Evolutionary conservation across 2,329 filamentous ascomycete species (phyloP).

Genomic region (Botrytis elliptica): DNA sequence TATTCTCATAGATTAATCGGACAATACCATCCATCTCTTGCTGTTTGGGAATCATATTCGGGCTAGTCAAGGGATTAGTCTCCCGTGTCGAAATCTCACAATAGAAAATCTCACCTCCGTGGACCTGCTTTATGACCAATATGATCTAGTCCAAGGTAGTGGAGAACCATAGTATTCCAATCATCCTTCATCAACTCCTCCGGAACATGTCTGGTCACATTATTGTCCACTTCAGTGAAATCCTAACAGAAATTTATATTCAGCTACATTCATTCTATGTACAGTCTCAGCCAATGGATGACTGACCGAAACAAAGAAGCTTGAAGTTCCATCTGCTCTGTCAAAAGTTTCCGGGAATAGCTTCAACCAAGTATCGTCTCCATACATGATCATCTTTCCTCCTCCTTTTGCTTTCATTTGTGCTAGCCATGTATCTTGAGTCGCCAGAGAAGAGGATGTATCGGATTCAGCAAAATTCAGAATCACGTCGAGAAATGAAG

Average conservation of each 20-base stretch:
- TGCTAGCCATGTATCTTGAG: conserved; percentile 93
- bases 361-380: conserved; percentile 98
- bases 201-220: conserved; percentile 88
- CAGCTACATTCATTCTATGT: conserved; percentile 33
- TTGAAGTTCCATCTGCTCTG: conserved; percentile 87
- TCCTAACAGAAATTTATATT: conserved; percentile 57
- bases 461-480: conserved; percentile 95
- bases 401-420: conserved; percentile 74
- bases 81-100: not conserved
- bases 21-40: conserved; percentile 89
- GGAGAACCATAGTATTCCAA: conserved; percentile 91
- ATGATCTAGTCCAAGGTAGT: conserved; percentile 94
- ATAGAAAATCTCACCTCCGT: conserved; percentile 55
- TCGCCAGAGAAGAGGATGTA: conserved; percentile 79
- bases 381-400: conserved; percentile 88
- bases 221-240: conserved; percentile 96
- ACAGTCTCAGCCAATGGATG: conserved; percentile 26
- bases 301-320: conserved; percentile 95
- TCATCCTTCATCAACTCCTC: conserved; percentile 73
- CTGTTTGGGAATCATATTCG: conserved; percentile 92
- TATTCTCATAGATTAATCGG: conserved; percentile 69
- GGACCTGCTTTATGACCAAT: conserved; percentile 97
- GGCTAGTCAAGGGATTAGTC: conserved; percentile 48
- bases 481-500: conserved; percentile 94
- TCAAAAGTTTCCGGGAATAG: conserved; percentile 88